Evolutionary conservation across 2,329 filamentous ascomycete species (phyloP), one percentile per base, ranked within the genome.

Genomic region (Emmonsia crescens): DNA sequence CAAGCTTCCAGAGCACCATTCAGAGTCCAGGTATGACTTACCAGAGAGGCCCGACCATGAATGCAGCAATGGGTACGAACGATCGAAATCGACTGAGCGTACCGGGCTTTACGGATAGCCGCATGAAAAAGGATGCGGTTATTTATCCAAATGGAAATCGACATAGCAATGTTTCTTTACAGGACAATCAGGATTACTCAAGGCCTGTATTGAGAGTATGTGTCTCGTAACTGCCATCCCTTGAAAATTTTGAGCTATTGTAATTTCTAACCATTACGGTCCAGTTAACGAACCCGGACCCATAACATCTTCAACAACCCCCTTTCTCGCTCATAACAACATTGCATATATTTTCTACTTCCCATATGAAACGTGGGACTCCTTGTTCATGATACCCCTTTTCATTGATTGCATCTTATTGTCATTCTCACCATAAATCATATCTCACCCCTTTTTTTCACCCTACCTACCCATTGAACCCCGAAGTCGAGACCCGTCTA

Each of bases 101-200:
- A 59, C 69, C 68, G 5, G 71, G 70, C 16, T 77, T 75, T 59
- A 78, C 74, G 46, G 77, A 79, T 64, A 74, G 74, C 64, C 75
- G 77, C 61, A 69, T 79, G 71, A 78, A 78, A 62, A 74, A 75
- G 54, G 74, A 74, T 63, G 71, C 73, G 8, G 65, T 71, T 29
- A 71, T 78, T 60, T 77, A 76, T 64, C 70, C 72, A 16, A 71
- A 76, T 58, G 76, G 75, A 60, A 67, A 71, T 57, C 76, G 76
- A 40, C 68, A 74, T 52, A 79, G 77, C 66, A 76, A 74, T 62
- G 69, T 78, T 21, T 79, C 77, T 21, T 72, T 79, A 24, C 76
- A 78, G 63, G 77, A 79, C 63, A 75, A 79, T 61, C 75, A 78
- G 66, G 77, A 79, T 64, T 79, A 79, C 67, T 78, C 77, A 40